Evolutionary conservation across 139 green algal species (phyloP), one percentile per base, ranked within the genome.

Genomic region (Tetradesmus obliquus): DNA sequence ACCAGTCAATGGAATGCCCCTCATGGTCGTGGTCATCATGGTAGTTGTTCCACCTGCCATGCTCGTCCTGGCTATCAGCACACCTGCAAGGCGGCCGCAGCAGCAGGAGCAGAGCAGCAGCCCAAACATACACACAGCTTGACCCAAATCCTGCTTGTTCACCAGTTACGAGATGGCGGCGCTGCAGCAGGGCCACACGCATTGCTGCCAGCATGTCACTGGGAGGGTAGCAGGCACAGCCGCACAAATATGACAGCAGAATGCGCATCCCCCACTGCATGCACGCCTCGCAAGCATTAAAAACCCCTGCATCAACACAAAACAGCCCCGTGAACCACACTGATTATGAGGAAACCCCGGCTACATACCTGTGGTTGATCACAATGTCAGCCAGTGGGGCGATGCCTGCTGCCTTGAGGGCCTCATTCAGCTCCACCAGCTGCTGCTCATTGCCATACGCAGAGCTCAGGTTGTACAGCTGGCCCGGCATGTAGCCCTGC

Each of bases 371-470:
- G 92, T 98, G 97, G 92, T 99, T 98, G 92, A 99, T 98, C n/a
- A 99, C 97, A 79, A 98, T 97, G 94, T 99, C 97, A 7, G 96
- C 97, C 2, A 99, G 84, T 51, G 93, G 91, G 22, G 95, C 96
- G 22, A 99, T 91, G 83, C 93, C 95, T 4, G 90, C 92, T 54
- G 93, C 82, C 24, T 96, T 93, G 55, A 98, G 89, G 22, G 90
- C 84, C 0, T 89, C 19, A 3, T 97, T 93, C n/a, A 94, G 83
- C 20, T 94, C 88, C 15, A 93, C 74, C 91, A 99, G 94, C 90
- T 98, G 95, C 54, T 93, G 94, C 91, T 97, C 93, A 71, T 80
- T 95, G 69, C 97, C 97, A 91, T 99, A 99, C 53, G 92, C 79
- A 71, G 92, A 96, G 92, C 96, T 95, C 32, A 99, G 92, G 86